Base-by-base conservation (phyloP, 192 early-diverging fungal species). In the Paraglomus brasilianum region DNA sequence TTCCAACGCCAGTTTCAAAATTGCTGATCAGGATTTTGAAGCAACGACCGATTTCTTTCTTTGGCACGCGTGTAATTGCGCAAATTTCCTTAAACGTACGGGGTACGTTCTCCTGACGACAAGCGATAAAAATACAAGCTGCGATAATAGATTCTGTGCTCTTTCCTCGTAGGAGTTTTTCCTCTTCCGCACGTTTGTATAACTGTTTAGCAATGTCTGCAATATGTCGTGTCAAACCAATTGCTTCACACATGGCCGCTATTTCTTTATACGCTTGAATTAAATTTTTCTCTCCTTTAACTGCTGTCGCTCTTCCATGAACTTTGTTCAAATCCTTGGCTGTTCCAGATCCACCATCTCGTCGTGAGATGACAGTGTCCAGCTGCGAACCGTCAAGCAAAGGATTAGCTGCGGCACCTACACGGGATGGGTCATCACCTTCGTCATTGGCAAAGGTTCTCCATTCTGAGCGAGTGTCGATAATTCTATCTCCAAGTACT, bases 381-480 rank as follows among this genome's bases (percentile, higher is more conserved):
- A 95, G 80, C 65, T 89, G 89, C 38, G 89, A 85, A 24, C 86
- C 86, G 9, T 88, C 92, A 30, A 93, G 82, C 9, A 94, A 74
- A 5, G 90, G 89, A 73, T 95, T 91, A 36, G 83, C 81, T 13
- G 87, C 84, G 8, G 86, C 89, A 80, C 95, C 93, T 45, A 92
- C 93, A 89, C 91, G 92, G 56, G 90, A 92, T n/a, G 91, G 92
- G 72, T 94, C 90, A 72, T 92, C 92, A 51, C 88, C 91, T 70
- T 88, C 93, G 65, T 94, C 94, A 74, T 93, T 93, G 21, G 92
- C 87, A 72, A 95, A 93, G 22, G 95, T 98, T 55, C 96, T 89
- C 96, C 96, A 98, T 75, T 98, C 96, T 1, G 92, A 94, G 10
- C 95, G 87, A 36, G 96, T 94, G 74, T 93, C 93, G 66, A 95